A percentile compares a stretch with the other conserved stretches of the same genome.
phyloP scores from a whole-genome alignment of 768 basidiomycete genomes.

The Hemileccinum rubropunctum region DNA sequence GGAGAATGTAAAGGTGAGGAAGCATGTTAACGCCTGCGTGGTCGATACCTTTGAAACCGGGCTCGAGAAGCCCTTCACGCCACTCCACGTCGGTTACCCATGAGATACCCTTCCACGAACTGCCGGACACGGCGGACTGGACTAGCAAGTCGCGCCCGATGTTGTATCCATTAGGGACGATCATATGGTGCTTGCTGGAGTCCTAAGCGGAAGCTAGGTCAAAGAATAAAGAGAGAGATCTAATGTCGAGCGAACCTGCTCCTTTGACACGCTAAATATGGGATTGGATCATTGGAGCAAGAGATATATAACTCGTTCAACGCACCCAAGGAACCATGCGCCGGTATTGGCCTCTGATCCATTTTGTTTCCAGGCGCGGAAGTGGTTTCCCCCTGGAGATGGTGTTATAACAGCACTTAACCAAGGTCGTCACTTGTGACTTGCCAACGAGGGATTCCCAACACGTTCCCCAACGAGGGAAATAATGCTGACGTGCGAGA shows the following conservation, averaged over 20 bases:
- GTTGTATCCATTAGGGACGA: constrained; percentile 79
- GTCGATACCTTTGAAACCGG: constrained; percentile 62
- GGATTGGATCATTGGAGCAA: not conserved
- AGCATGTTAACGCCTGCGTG: not conserved
- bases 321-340: constrained; percentile 85
- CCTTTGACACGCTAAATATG: constrained; percentile 62
- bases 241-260: constrained; percentile 41
- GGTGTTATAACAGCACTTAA: constrained; percentile 1
- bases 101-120: constrained; percentile 59
- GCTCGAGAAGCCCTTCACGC: constrained; percentile 64
- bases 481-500: constrained; percentile 76
- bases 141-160: constrained; percentile 79
- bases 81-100: constrained; percentile 82
- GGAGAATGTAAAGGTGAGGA: not conserved
- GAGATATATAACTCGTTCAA: constrained; percentile 6
- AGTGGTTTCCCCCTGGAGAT: constrained; percentile 75
- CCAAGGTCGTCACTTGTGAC: constrained; percentile 1
- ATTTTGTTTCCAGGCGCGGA: constrained; percentile 87
- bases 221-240: not conserved
- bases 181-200: constrained; percentile 65
- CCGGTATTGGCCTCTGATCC: constrained; percentile 67
- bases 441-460: constrained; percentile 79
- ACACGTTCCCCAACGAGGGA: constrained; percentile 79
- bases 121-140: constrained; percentile 56
- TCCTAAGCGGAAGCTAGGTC: constrained; percentile 33